A percentile compares a stretch with the other conserved stretches of the same genome.
Conservation (phyloP, 768 basidiomycete species). For the Trametopsis cervina region DNA sequence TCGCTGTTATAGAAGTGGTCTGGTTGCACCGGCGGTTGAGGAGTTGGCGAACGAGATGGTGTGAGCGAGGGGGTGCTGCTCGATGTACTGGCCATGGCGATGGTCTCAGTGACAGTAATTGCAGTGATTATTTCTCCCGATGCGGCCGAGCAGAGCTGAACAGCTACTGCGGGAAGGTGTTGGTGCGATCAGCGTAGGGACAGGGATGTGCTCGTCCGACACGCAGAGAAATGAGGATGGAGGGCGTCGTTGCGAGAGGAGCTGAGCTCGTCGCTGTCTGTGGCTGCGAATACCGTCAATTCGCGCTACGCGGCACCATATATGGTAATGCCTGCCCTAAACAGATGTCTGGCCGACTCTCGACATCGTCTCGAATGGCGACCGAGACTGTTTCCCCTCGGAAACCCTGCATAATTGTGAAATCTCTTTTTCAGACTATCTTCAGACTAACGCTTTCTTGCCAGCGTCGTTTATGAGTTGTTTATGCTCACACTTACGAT, state of each 20-base stretch:
- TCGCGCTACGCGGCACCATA: not conserved
- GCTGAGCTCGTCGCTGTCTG: not conserved
- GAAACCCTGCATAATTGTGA: no score
- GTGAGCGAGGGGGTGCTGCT: slow-evolving; percentile 28
- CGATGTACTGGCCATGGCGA: slow-evolving; percentile 17
- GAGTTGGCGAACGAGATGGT: slow-evolving; percentile 43
- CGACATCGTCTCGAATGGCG: not conserved
- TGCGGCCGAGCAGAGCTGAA: not conserved
- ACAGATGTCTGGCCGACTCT: not conserved
- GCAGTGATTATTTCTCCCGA: no score
- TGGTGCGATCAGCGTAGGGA: no score
- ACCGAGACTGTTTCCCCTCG: not conserved
- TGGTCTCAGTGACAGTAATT: slow-evolving; percentile 2
- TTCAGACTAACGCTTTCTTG: no score
- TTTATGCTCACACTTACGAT: no score
- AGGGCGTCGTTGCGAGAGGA: not conserved
- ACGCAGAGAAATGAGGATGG: no score
- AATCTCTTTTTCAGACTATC: no score
- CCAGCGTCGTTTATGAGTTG: no score
- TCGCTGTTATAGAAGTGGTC: slow-evolving; percentile 78
- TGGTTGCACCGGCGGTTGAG: slow-evolving; percentile 48
- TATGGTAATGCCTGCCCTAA: slow-evolving; percentile 1
- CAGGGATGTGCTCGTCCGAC: no score
- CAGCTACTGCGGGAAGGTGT: not conserved
- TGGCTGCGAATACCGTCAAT: not conserved